These are phyloP conservation scores for Apostasia ramifera DNA, from an alignment of 106 monocot species.

Conservation along the genomic window DNA sequence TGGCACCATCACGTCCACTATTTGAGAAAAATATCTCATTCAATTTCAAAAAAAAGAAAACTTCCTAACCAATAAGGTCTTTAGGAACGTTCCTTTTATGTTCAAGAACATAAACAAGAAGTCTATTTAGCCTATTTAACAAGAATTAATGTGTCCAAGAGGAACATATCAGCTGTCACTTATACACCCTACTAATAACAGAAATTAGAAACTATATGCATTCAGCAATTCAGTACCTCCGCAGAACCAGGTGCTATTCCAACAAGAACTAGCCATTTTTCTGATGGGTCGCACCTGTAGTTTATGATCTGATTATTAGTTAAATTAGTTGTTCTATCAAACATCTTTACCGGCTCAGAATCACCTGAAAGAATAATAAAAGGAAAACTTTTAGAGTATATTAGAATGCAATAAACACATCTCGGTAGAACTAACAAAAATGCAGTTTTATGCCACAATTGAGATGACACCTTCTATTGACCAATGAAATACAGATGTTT, in stretches of 20 bases:
- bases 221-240: conserved; percentile 43
- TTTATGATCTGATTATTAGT: conserved; percentile 95
- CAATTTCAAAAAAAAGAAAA: too few relatives aligned
- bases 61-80: too few relatives aligned
- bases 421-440: not conserved
- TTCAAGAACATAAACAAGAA: too few relatives aligned
- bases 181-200: too few relatives aligned
- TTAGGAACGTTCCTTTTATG: too few relatives aligned
- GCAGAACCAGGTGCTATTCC: conserved; percentile 95
- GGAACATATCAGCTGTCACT: too few relatives aligned
- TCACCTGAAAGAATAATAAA: conserved; percentile 43
- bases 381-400: not conserved
- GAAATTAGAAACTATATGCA: conserved; percentile 1
- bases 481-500: conserved; percentile 96
- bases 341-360: conserved; percentile 85
- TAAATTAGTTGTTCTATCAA: conserved; percentile 92
- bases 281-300: conserved; percentile 89
- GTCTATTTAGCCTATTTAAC: too few relatives aligned
- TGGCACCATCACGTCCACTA: not conserved
- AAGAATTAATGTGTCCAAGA: too few relatives aligned
- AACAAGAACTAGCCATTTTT: conserved; percentile 95
- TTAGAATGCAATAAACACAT: not conserved
- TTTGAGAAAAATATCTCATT: too few relatives aligned
- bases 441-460: not conserved
- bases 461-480: conserved; percentile 63